These are phyloP conservation scores for Centrapalus pauciflorus DNA, from an alignment of 129 eudicot genomes.

Conservation along the genomic window DNA sequence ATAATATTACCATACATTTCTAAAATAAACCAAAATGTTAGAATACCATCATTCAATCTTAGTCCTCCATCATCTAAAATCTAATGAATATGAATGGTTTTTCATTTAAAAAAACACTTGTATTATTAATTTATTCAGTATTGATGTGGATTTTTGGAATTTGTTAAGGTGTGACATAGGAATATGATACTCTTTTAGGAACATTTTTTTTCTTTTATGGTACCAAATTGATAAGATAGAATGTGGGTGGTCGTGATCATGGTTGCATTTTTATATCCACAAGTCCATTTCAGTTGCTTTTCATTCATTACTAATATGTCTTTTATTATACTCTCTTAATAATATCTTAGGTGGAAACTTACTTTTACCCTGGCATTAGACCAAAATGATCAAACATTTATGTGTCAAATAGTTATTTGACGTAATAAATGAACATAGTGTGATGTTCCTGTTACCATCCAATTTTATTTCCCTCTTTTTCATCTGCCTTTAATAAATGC, in stretches of 20 bases:
- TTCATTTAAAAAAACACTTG: too few species aligned
- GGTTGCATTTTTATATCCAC: constrained; percentile 18
- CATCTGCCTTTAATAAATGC: too few species aligned
- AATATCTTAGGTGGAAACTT: background rate
- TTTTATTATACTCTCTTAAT: background rate
- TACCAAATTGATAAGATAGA: constrained; percentile 17
- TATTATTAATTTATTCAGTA: too few species aligned
- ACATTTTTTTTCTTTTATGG: constrained; percentile 8
- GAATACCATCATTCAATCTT: too few species aligned
- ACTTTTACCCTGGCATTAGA: too few species aligned
- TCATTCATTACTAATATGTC: background rate
- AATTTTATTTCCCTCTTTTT: too few species aligned
- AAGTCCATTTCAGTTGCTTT: constrained; percentile 17
- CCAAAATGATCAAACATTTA: too few species aligned
- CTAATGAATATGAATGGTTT: too few species aligned
- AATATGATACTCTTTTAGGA: background rate
- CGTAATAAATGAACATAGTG: constrained; percentile 14
- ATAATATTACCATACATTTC: too few species aligned
- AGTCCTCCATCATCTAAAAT: too few species aligned
- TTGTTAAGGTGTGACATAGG: constrained; percentile 3
- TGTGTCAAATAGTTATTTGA: too few species aligned
- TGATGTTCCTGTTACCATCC: constrained; percentile 10
- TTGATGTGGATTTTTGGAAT: background rate
- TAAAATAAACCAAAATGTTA: too few species aligned
- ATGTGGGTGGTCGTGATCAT: constrained; percentile 21